phyloP scores from a whole-genome alignment of 306 rosid genomes.

The Ammopiptanthus mongolicus region DNA sequence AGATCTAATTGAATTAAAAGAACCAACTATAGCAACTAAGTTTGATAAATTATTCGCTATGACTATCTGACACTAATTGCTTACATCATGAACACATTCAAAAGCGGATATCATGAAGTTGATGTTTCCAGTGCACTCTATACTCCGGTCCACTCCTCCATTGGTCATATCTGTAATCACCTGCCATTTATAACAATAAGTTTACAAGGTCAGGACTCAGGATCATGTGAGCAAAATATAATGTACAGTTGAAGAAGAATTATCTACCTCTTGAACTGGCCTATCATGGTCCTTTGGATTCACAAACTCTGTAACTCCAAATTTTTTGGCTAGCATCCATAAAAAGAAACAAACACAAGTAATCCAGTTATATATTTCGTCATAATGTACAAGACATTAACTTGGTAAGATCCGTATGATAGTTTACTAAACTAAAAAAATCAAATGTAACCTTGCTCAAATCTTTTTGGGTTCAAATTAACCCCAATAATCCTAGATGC shows the following conservation, averaged over 20 bases:
- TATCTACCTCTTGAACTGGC: conserved; percentile 44
- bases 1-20: not conserved
- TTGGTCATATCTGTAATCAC: conserved; percentile 42
- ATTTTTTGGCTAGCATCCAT: conserved; percentile 34
- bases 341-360: not conserved
- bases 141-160: conserved; percentile 57
- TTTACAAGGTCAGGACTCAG: too few species aligned
- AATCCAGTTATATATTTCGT: not conserved
- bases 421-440: not conserved
- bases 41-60: not conserved
- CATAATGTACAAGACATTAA: not conserved
- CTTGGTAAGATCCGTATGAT: not conserved
- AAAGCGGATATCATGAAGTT: conserved; percentile 19
- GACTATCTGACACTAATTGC: too few species aligned
- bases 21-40: not conserved
- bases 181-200: not conserved
- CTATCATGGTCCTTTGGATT: conserved; percentile 43
- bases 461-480: conserved; percentile 29
- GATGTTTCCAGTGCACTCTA: conserved; percentile 48
- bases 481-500: conserved; percentile 39
- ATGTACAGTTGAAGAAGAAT: not conserved
- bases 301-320: conserved; percentile 50
- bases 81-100: conserved; percentile 56
- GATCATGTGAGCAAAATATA: too few species aligned
- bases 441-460: conserved; percentile 30